A percentile compares a stretch with the other conserved stretches of the same genome.
Conservation (phyloP, 768 basidiomycete species). For the Termitomyces heimii region DNA sequence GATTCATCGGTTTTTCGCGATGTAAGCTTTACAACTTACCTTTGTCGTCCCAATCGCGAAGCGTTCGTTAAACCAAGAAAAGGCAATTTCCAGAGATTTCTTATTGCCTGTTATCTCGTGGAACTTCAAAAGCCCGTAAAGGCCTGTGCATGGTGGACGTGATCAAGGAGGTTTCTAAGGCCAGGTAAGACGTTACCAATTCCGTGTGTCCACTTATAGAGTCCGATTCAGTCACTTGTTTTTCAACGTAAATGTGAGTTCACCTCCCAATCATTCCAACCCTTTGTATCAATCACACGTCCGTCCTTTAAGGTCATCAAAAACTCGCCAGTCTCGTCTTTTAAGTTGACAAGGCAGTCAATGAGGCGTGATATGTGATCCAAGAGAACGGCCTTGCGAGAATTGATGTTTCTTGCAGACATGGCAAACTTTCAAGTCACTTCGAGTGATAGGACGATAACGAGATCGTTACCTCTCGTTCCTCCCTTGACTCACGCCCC, state of each 20-base stretch:
- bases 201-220: slow-evolving; percentile 36
- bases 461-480: not conserved
- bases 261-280: slow-evolving; percentile 53
- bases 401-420: slow-evolving; percentile 27
- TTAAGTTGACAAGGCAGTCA: slow-evolving; percentile 42
- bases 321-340: slow-evolving; percentile 47
- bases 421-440: slow-evolving; percentile 11
- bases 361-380: slow-evolving; percentile 30
- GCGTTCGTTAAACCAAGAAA: slow-evolving; percentile 44
- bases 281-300: slow-evolving; percentile 50
- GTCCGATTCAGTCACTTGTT: not conserved
- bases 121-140: slow-evolving; percentile 35
- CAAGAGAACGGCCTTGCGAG: slow-evolving; percentile 19
- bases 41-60: slow-evolving; percentile 46
- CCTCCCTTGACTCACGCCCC: too few species aligned
- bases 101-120: slow-evolving; percentile 34
- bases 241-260: not conserved
- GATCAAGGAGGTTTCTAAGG: not conserved
- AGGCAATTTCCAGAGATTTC: slow-evolving; percentile 31
- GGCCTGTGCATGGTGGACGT: slow-evolving; percentile 17
- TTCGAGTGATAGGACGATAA: not conserved
- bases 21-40: slow-evolving; percentile 15
- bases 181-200: slow-evolving; percentile 21
- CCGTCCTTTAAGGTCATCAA: slow-evolving; percentile 43
- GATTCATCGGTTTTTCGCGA: not conserved